A percentile compares a stretch with the other conserved stretches of the same genome.
Evolutionary conservation across 2,329 filamentous ascomycete genomes (phyloP).

Genomic region (Aspergillus ibericus): DNA sequence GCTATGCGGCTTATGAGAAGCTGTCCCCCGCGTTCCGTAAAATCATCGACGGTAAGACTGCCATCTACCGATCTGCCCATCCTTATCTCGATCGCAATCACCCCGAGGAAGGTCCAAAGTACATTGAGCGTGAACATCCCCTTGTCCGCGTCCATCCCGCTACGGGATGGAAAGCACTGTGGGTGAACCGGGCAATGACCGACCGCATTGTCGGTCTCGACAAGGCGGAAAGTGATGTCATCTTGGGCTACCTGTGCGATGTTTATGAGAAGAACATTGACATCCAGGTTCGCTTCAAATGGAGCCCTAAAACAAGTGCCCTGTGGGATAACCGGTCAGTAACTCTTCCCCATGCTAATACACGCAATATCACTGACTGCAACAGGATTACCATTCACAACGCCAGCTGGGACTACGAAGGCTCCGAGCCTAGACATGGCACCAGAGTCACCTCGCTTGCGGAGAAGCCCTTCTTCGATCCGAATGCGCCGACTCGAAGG

Average conservation of each 20-base stretch:
- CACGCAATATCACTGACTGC: neutral
- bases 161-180: constrained; percentile 73
- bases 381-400: constrained; percentile 70
- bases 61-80: constrained; percentile 67
- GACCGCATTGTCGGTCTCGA: constrained; percentile 68
- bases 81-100: constrained; percentile 65
- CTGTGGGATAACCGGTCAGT: constrained; percentile 60
- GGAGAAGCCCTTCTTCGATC: constrained; percentile 69
- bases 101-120: constrained; percentile 62
- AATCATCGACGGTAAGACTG: constrained; percentile 66
- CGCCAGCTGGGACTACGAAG: constrained; percentile 72
- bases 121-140: constrained; percentile 67
- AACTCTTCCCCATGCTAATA: neutral
- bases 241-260: constrained; percentile 66
- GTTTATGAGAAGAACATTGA: constrained; percentile 70
- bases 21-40: constrained; percentile 68
- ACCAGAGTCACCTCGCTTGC: constrained; percentile 70
- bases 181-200: constrained; percentile 70
- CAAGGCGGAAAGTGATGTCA: constrained; percentile 66
- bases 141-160: constrained; percentile 70
- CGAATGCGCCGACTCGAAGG: constrained; percentile 64
- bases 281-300: constrained; percentile 70
- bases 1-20: constrained; percentile 72
- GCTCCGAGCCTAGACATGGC: constrained; percentile 66
- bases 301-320: constrained; percentile 66